phyloP scores from a whole-genome alignment of 768 basidiomycete genomes.

The Rhizopogon vesiculosus region DNA sequence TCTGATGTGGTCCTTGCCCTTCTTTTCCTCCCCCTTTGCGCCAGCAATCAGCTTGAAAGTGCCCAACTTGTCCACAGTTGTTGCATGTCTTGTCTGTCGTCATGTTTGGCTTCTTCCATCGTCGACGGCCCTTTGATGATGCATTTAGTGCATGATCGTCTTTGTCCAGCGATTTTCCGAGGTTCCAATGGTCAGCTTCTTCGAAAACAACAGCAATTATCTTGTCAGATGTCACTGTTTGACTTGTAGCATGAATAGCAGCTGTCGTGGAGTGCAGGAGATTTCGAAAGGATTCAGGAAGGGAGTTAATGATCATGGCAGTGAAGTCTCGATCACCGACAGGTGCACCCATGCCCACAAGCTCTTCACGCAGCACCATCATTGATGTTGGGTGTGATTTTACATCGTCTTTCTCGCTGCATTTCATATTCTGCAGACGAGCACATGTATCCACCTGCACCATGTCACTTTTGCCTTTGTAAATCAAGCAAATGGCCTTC shows the following conservation, averaged over 20 bases:
- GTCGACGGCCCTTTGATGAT: neutral
- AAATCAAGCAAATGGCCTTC: slow-evolving; percentile 1
- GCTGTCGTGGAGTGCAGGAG: neutral
- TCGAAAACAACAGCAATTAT: neutral
- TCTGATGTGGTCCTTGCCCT: slow-evolving; percentile 29
- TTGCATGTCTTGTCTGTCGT: slow-evolving; percentile 12
- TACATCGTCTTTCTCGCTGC: neutral
- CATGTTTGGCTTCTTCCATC: neutral
- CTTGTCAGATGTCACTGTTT: neutral
- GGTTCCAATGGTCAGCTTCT: neutral
- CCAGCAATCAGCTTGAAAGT: slow-evolving; percentile 25
- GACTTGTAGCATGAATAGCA: neutral
- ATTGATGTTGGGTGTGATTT: neutral
- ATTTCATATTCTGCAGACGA: slow-evolving; percentile 4
- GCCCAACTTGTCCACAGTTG: slow-evolving; percentile 24
- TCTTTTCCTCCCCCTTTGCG: slow-evolving; percentile 31
- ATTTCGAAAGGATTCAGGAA: neutral
- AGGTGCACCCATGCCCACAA: slow-evolving; percentile 4
- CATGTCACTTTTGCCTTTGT: slow-evolving; percentile 4
- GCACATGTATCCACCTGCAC: neutral
- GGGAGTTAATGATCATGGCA: slow-evolving; percentile 3
- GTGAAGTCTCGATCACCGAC: slow-evolving; percentile 1
- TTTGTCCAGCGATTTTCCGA: neutral
- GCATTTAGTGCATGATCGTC: neutral
- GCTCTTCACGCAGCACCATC: neutral